Conservation (phyloP, 2,329 filamentous ascomycete species). For the Sclerotinia subarctica region DNA sequence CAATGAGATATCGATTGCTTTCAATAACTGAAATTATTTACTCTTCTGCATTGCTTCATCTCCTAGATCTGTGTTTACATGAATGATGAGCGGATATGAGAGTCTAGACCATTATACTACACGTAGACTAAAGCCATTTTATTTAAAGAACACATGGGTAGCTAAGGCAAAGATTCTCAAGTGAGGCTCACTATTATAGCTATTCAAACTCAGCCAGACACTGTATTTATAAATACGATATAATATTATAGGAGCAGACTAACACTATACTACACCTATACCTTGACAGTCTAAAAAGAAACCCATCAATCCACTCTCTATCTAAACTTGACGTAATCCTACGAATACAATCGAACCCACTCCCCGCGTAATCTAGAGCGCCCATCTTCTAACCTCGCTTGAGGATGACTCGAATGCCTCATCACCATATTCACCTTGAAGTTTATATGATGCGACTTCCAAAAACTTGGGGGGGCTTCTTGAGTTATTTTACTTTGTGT, state of each 20-base stretch:
- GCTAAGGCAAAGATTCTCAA: not conserved
- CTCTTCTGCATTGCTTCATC: not conserved
- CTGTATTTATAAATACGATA: not conserved
- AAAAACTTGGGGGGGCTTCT: not conserved
- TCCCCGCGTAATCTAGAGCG: slow-evolving; percentile 93
- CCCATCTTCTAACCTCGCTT: slow-evolving; percentile 85
- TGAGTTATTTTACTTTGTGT: not conserved
- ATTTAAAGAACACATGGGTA: not conserved
- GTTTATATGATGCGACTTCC: not conserved
- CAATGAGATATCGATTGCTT: not conserved
- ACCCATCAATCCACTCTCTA: slow-evolving; percentile 88
- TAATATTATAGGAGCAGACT: not conserved
- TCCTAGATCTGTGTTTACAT: not conserved
- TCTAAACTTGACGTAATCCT: slow-evolving; percentile 84
- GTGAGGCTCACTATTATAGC: no score
- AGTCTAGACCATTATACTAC: not conserved
- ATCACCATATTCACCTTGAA: slow-evolving; percentile 34
- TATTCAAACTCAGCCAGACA: not conserved
- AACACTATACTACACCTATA: slow-evolving; percentile 34
- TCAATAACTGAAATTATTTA: not conserved
- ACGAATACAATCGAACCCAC: slow-evolving; percentile 83
- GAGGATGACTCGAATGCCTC: slow-evolving; percentile 77
- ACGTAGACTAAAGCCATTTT: no score
- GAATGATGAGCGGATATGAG: not conserved
- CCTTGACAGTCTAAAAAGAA: slow-evolving; percentile 93